Conservation (phyloP, 345 rosid species). For the Dipteronia dyeriana region DNA sequence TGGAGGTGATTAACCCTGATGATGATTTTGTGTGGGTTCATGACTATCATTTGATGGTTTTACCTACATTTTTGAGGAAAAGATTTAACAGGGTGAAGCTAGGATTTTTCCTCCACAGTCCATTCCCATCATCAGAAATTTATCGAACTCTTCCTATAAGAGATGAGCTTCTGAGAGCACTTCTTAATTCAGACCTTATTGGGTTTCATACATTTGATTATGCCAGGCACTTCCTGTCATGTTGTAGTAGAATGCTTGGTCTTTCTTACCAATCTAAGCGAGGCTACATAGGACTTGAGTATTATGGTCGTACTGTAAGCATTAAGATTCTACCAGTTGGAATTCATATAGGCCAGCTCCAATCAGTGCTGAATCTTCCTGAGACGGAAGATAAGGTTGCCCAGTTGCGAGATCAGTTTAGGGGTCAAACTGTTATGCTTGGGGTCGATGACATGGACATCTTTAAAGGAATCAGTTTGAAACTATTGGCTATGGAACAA, state of each 20-base stretch:
- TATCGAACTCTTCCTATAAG: slow-evolving; percentile 88
- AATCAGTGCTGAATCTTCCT: slow-evolving; percentile 65
- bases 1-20: slow-evolving; percentile 92
- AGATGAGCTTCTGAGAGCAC: slow-evolving; percentile 80
- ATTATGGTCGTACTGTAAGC: slow-evolving; percentile 84
- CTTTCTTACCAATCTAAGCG: slow-evolving; percentile 86
- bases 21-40: slow-evolving; percentile 97
- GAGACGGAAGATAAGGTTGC: slow-evolving; percentile 72
- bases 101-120: slow-evolving; percentile 92
- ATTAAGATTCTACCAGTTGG: slow-evolving; percentile 95
- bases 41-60: slow-evolving; percentile 92
- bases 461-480: slow-evolving; percentile 90
- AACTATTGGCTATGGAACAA: slow-evolving; percentile 94
- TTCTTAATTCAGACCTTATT: slow-evolving; percentile 78
- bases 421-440: slow-evolving; percentile 63
- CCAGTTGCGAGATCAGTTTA: slow-evolving; percentile 63
- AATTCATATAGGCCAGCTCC: slow-evolving; percentile 85
- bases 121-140: slow-evolving; percentile 93
- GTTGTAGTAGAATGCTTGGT: slow-evolving; percentile 96
- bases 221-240: slow-evolving; percentile 91
- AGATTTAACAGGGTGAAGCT: slow-evolving; percentile 87
- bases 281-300: slow-evolving; percentile 88
- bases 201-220: slow-evolving; percentile 97
- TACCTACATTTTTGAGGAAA: slow-evolving; percentile 90
- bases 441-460: slow-evolving; percentile 99